phyloP scores from a whole-genome alignment of 78 protist species.

The Goniomonas avonlea region DNA sequence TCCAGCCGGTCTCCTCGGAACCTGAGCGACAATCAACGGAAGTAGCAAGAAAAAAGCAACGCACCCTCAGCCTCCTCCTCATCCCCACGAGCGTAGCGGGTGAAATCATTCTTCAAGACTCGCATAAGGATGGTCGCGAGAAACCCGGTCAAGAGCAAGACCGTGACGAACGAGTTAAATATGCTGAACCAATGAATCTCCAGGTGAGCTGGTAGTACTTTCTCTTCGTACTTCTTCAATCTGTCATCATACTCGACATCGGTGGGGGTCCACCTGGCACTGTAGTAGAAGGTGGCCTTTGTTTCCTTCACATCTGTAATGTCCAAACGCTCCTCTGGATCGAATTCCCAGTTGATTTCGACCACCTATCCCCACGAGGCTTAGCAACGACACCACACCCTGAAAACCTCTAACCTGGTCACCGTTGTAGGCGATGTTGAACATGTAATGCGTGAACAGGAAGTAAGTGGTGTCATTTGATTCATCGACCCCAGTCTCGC shows the following conservation, averaged over 20 bases:
- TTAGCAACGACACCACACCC: not conserved
- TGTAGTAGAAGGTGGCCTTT: conserved; percentile 63
- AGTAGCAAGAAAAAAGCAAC: not conserved
- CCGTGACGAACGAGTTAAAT: conserved; percentile 85
- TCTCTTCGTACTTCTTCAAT: conserved; percentile 14
- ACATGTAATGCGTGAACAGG: conserved; percentile 78
- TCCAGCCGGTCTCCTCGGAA: conserved; percentile 96
- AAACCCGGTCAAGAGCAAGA: conserved; percentile 74
- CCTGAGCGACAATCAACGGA: not conserved
- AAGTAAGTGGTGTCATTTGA: conserved; percentile 21
- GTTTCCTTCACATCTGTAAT: conserved; percentile 15
- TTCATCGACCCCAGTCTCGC: conserved; percentile 17
- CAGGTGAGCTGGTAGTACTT: conserved; percentile 52
- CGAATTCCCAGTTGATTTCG: conserved; percentile 32
- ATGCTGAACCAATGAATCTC: conserved; percentile 94
- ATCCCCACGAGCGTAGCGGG: conserved; percentile 47
- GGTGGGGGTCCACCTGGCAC: conserved; percentile 74
- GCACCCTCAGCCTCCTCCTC: conserved; percentile 15
- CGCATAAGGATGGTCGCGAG: conserved; percentile 80
- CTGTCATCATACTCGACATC: conserved; percentile 38
- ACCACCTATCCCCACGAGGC: not conserved
- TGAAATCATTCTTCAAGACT: conserved; percentile 78
- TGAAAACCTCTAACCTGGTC: conserved; percentile 46
- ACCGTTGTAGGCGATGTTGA: conserved; percentile 73
- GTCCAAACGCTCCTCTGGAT: conserved; percentile 19